Base-by-base conservation (phyloP, 768 basidiomycete species). In the Termitomyces sp. region DNA sequence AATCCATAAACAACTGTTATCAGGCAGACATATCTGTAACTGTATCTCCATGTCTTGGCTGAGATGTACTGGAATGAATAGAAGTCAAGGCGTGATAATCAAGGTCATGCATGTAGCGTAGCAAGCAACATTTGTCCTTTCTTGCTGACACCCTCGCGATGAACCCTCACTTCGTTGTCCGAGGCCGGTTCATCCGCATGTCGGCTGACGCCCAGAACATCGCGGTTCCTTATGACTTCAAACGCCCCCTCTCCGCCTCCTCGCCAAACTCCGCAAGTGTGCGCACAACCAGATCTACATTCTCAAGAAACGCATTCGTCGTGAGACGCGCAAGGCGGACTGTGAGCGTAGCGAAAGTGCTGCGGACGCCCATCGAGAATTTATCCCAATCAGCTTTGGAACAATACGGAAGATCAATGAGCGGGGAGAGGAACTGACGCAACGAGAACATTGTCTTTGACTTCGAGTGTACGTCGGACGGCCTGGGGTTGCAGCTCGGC, bases 291-390 rank as follows among this genome's bases (percentile, higher is more conserved):
- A 97, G 78, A 67, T 95, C 92, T 33, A 94, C 79, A 64, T 94
- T 94, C 67, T 96, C 94, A 48, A 97, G 77, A 72, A 91, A 95
- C 14, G 86, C 86, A 64, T 97, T 97, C 50, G 89, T 78, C 0
- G 88, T 83, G 49, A 97, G 77, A 56, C 94, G 83, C 3, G 92
- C 87, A n/a, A 96, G 74, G 36, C 94, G 86, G 58, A 95, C 77
- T 0, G 94, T 97, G 54, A 92, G 73, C 0, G 90, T 91, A 24
- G 78, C 80, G 71, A 89, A 90, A 14, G 78, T 86, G 54, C 92
- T 92, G 61, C 30, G 14, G 47, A 50, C 46, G 18, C 24, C 38
- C 24, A 10, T 2, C n/a, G 1, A 43, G 50, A 11, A n/a, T n/a
- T n/a, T n/a, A n/a, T n/a, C n/a, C n/a, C n/a, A n/a, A 26, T 1